Percentiles rank a stretch among this genome's conserved stretches.
phyloP scores from a whole-genome alignment of 2,329 filamentous ascomycete genomes.

The Alternaria conjuncta region DNA sequence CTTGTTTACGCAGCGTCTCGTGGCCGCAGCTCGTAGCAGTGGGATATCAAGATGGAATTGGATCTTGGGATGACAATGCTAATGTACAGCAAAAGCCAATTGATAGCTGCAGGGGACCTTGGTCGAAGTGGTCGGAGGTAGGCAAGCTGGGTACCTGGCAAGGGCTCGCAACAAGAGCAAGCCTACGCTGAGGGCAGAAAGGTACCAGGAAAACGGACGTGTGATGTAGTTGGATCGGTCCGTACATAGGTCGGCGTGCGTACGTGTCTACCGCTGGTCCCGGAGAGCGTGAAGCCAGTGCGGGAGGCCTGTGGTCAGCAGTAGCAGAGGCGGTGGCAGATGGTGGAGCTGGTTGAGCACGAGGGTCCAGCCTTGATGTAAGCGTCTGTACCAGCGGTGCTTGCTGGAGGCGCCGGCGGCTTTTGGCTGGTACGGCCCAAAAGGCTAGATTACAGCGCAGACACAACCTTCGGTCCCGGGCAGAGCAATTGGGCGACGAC shows the following conservation, averaged over 20 bases:
- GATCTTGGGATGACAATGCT: slow-evolving; percentile 4
- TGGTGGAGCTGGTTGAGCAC: slow-evolving; percentile 14
- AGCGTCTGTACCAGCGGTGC: slow-evolving; percentile 18
- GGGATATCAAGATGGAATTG: slow-evolving; percentile 5
- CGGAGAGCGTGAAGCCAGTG: slow-evolving; percentile 19
- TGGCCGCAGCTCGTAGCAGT: slow-evolving; percentile 16
- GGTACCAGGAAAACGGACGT: slow-evolving; percentile 15
- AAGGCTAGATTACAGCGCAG: slow-evolving; percentile 35
- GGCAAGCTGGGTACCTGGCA: slow-evolving; percentile 15
- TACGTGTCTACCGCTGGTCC: slow-evolving; percentile 20
- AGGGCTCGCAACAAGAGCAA: slow-evolving; percentile 13
- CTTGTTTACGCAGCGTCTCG: slow-evolving; percentile 14
- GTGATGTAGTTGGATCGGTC: slow-evolving; percentile 18
- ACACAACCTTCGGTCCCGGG: slow-evolving; percentile 34
- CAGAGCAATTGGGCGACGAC: slow-evolving; percentile 34
- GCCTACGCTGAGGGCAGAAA: slow-evolving; percentile 12
- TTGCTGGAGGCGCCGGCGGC: slow-evolving; percentile 26
- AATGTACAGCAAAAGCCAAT: slow-evolving; percentile 14
- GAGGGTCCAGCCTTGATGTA: slow-evolving; percentile 23
- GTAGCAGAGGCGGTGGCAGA: slow-evolving; percentile 12
- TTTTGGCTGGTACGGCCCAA: slow-evolving; percentile 22
- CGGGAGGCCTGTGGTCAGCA: slow-evolving; percentile 12
- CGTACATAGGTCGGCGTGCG: slow-evolving; percentile 17
- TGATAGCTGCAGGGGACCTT: slow-evolving; percentile 16
- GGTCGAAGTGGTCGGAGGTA: slow-evolving; percentile 3